Evolutionary conservation across 2,329 filamentous ascomycete genomes (phyloP), one percentile per base, ranked within the genome.

Genomic region (Scytalidium lignicola): DNA sequence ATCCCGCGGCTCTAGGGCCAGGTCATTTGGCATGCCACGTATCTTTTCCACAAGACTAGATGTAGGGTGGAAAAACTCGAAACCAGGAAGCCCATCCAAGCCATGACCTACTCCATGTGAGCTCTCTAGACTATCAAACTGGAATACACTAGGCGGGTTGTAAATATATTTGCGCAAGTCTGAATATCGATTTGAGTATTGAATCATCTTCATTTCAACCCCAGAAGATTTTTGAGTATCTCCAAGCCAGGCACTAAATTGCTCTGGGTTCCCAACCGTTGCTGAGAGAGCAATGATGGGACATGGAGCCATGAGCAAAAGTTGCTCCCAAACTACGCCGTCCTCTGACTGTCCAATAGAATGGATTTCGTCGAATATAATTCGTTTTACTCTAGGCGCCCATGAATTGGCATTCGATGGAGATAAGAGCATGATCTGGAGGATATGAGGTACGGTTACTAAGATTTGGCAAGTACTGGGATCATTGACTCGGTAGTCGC

Each of bases 331-430:
- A 2, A 90, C 73, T 1, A 90, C 70, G 46, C 86, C 86, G 55
- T 91, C 86, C 7, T 90, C 83, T 0, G 82, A 78, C 62, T 90
- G 82, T 0, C 87, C 85, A 51, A 92, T 91, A 28, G 80, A 89
- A 62, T 92, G 87, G 2, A 91, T 82, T 67, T 92, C 87, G 59
- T 92, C 87, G 51, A 91, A 91, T 45, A 91, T 89, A 61, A 91
- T 90, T 44, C 85, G 76, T 58, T 81, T 86, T 13, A 91, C 76
- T 46, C 83, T 72, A 3, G 74, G 73, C 0, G 85, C 78, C 86
- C 86, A 92, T 0, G 73, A 65, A 1, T 75, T 78, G 3, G 85
- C 83, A 56, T 90, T 86, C 0, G 73, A 70, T 0, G 85, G 82
- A 0, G 79, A 74, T 44, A 86, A 69, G 1, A 91, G 71, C 84